These are phyloP conservation scores for Chamaenerion angustifolium DNA, from an alignment of 345 rosid species.

Conservation along the genomic window DNA sequence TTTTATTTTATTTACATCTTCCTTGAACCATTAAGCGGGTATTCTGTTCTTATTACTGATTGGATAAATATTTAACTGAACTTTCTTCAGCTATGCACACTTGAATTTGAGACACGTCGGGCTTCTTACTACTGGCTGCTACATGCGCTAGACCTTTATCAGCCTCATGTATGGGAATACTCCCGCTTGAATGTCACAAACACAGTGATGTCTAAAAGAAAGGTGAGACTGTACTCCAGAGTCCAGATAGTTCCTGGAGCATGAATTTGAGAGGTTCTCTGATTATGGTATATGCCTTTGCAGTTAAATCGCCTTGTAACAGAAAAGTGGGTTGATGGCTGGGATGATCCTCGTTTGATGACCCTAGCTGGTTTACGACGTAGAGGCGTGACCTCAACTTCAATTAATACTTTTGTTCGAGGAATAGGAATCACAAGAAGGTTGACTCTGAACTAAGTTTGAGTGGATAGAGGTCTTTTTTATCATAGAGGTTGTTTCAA, in stretches of 20 bases:
- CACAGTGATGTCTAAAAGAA: slow-evolving; percentile 95
- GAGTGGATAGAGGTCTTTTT: not conserved
- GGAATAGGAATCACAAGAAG: slow-evolving; percentile 97
- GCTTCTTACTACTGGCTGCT: slow-evolving; percentile 95
- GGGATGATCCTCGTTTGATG: slow-evolving; percentile 99
- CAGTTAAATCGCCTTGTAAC: slow-evolving; percentile 35
- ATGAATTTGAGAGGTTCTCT: not conserved
- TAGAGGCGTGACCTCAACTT: slow-evolving; percentile 79
- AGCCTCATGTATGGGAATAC: slow-evolving; percentile 98
- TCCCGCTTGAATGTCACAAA: slow-evolving; percentile 83
- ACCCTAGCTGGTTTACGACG: slow-evolving; percentile 90
- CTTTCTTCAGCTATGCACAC: slow-evolving; percentile 44
- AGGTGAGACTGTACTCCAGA: slow-evolving; percentile 30
- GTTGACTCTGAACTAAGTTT: slow-evolving; percentile 18
- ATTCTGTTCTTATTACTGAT: not conserved
- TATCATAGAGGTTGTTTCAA: slow-evolving; percentile 1
- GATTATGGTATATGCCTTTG: slow-evolving; percentile 7
- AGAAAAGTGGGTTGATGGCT: slow-evolving; percentile 75
- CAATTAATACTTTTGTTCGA: slow-evolving; percentile 78
- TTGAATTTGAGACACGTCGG: slow-evolving; percentile 82
- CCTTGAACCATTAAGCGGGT: not conserved
- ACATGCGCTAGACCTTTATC: slow-evolving; percentile 67
- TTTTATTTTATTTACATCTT: too few relatives aligned
- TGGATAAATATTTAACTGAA: not conserved
- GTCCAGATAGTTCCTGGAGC: not conserved